Evolutionary conservation across 768 basidiomycete species (phyloP).

Genomic region (Cytidiella melzeri): DNA sequence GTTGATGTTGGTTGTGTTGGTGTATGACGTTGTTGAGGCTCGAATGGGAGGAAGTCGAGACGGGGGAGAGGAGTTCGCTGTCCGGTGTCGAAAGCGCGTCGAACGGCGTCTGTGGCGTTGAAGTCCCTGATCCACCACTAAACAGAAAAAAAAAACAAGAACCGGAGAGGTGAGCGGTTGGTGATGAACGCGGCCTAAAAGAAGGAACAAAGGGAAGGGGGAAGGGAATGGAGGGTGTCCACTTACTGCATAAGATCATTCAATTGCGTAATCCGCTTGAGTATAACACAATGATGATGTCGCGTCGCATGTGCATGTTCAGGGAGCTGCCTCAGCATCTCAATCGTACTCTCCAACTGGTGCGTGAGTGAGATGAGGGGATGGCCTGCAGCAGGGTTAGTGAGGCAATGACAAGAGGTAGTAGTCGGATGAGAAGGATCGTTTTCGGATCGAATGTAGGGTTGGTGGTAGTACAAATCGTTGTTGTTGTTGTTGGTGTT

Average conservation of each 20-base stretch:
- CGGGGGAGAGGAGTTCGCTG: constrained; percentile 49
- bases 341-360: constrained; percentile 53
- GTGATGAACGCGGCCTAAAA: constrained; percentile 27
- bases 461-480: constrained; percentile 22
- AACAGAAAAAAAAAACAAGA: neutral
- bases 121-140: constrained; percentile 4
- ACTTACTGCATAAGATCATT: constrained; percentile 63
- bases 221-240: constrained; percentile 9
- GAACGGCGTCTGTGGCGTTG: constrained; percentile 8
- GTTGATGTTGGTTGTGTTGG: no score
- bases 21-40: constrained; percentile 45
- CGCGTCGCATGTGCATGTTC: constrained; percentile 39
- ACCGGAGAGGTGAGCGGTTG: neutral
- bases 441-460: constrained; percentile 17
- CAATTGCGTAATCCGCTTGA: constrained; percentile 55
- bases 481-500: neutral
- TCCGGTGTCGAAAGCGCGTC: constrained; percentile 31
- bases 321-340: constrained; percentile 53
- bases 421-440: neutral
- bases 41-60: constrained; percentile 37
- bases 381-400: constrained; percentile 51
- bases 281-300: constrained; percentile 40
- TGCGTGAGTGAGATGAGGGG: constrained; percentile 57
- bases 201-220: constrained; percentile 1
- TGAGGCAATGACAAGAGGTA: constrained; percentile 54